Evolutionary conservation across 2,329 filamentous ascomycete genomes (phyloP).

Genomic region (Ceratocystis diversiconidia): DNA sequence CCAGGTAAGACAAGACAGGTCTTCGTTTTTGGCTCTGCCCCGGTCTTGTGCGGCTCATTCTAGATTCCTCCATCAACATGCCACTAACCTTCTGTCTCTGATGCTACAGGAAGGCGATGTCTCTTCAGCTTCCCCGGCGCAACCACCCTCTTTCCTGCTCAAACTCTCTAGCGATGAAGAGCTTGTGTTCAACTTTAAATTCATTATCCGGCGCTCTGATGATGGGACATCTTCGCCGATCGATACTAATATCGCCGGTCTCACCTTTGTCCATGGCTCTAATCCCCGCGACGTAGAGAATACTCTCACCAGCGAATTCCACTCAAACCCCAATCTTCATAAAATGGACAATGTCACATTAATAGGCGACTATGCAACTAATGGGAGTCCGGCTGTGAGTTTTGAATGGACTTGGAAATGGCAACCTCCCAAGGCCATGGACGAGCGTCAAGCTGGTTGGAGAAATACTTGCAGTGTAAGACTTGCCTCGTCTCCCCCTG

Average conservation of each 20-base stretch:
- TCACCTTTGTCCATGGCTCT: slow-evolving; percentile 86
- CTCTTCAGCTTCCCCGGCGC: neutral
- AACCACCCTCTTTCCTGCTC: slow-evolving; percentile 48
- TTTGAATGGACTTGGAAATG: slow-evolving; percentile 97
- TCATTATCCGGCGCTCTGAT: slow-evolving; percentile 53
- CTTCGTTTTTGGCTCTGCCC: slow-evolving; percentile 19
- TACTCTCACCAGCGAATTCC: slow-evolving; percentile 85
- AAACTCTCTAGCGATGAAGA: slow-evolving; percentile 86
- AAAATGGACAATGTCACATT: slow-evolving; percentile 93
- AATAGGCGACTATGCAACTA: slow-evolving; percentile 81
- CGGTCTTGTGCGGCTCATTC: slow-evolving; percentile 4
- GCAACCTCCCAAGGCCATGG: slow-evolving; percentile 68
- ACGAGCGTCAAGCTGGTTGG: slow-evolving; percentile 85
- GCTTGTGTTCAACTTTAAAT: slow-evolving; percentile 82
- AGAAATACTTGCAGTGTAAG: slow-evolving; percentile 81
- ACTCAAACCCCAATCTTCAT: slow-evolving; percentile 91
- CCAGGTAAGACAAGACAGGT: slow-evolving; percentile 47
- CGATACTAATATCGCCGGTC: slow-evolving; percentile 70
- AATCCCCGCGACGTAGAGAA: slow-evolving; percentile 81
- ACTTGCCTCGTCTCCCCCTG: slow-evolving; percentile 14
- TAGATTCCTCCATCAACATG: neutral
- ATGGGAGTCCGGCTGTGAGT: slow-evolving; percentile 66
- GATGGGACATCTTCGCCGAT: slow-evolving; percentile 34
- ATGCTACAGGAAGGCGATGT: neutral
- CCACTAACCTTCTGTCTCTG: neutral